Conservation (phyloP, 129 eudicot species). For the Helianthus annuus region HanXRQr2.0-SUNRISE NC_035447.2:112671821-112672320, state of each 20-base stretch:
- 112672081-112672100: constrained; percentile 76
- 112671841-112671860: too few species aligned
- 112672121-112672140: constrained; percentile 44
- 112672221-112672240: constrained; percentile 26
- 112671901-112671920: too few species aligned
- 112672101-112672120: constrained; percentile 67
- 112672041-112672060: constrained; percentile 4
- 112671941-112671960: neutral
- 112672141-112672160: constrained; percentile 27
- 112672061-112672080: neutral
- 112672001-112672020: constrained; percentile 22
- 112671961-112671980: neutral
- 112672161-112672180: constrained; percentile 48
- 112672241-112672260: constrained; percentile 44
- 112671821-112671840: too few species aligned
- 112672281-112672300: constrained; percentile 55
- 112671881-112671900: too few species aligned
- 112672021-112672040: constrained; percentile 1
- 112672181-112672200: constrained; percentile 10
- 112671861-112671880: too few species aligned
- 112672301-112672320: constrained; percentile 57
- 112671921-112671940: too few species aligned
- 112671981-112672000: constrained; percentile 18
- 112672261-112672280: constrained; percentile 21
- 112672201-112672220: neutral